Conservation (phyloP, 768 basidiomycete genomes). For the Psilocybe sp. region DNA sequence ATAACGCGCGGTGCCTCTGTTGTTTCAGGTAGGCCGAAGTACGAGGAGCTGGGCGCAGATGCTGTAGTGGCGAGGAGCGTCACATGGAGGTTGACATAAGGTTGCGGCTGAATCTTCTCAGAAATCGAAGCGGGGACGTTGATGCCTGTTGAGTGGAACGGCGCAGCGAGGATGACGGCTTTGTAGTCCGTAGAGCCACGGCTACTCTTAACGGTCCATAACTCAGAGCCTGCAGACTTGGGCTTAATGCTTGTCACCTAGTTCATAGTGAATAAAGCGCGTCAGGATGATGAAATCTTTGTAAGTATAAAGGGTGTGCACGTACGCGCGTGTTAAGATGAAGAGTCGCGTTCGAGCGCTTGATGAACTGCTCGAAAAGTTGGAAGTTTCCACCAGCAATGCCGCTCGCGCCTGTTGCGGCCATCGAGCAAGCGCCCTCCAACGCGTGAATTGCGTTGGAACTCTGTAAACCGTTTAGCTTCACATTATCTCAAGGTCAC, state of each 20-base stretch:
- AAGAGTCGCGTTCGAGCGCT: constrained; percentile 64
- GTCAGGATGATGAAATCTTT: not conserved
- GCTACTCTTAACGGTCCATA: constrained; percentile 53
- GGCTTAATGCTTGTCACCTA: constrained; percentile 55
- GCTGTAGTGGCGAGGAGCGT: constrained; percentile 84
- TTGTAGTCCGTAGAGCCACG: constrained; percentile 54
- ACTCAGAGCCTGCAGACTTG: constrained; percentile 35
- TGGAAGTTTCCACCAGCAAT: constrained; percentile 81
- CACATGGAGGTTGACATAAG: constrained; percentile 84
- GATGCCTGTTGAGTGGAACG: constrained; percentile 71
- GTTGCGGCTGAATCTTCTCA: constrained; percentile 59
- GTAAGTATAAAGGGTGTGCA: not conserved
- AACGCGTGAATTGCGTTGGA: constrained; percentile 73
- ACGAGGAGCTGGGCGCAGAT: constrained; percentile 53
- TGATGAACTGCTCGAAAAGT: constrained; percentile 81
- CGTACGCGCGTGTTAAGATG: constrained; percentile 68
- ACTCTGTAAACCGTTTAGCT: constrained; percentile 39
- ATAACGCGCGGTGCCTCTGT: constrained; percentile 57
- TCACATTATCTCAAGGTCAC: not conserved
- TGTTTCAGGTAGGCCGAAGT: constrained; percentile 57
- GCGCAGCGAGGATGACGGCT: constrained; percentile 83
- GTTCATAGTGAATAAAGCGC: not conserved
- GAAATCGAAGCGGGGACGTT: constrained; percentile 45
- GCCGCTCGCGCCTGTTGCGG: constrained; percentile 60
- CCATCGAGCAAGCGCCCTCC: constrained; percentile 69